A percentile compares a stretch with the other conserved stretches of the same genome.
These are phyloP conservation scores for Diplodia intermedia DNA, from an alignment of 2,329 filamentous ascomycete species.

Conservation along the genomic window DNA sequence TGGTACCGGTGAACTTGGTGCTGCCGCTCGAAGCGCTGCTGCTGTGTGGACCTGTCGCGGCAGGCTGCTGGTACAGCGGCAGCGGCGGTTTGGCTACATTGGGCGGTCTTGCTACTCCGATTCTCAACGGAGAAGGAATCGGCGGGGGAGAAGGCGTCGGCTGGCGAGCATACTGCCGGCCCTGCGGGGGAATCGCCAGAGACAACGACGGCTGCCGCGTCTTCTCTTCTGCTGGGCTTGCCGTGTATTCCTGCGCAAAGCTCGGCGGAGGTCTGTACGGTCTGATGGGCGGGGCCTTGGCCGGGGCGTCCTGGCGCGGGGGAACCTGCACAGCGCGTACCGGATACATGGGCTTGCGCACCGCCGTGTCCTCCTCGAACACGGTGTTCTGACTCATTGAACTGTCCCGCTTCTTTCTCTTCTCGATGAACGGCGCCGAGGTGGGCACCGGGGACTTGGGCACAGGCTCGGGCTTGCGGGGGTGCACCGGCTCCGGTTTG, in stretches of 20 bases:
- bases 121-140: constrained; percentile 35
- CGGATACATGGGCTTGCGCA: constrained; percentile 22
- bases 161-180: background rate
- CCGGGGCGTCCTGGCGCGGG: constrained; percentile 10
- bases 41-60: constrained; percentile 15
- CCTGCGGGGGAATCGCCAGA: constrained; percentile 17
- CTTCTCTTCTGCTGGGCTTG: background rate
- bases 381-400: constrained; percentile 46
- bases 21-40: constrained; percentile 28
- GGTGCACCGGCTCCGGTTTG: constrained; percentile 34
- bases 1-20: constrained; percentile 24
- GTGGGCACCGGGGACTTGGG: constrained; percentile 14
- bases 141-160: constrained; percentile 33
- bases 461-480: constrained; percentile 32
- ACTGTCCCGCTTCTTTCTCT: constrained; percentile 39
- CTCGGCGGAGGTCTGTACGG: constrained; percentile 20
- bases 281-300: background rate
- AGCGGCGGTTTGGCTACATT: constrained; percentile 10
- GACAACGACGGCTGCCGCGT: constrained; percentile 15
- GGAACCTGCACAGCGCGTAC: constrained; percentile 13
- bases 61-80: constrained; percentile 9
- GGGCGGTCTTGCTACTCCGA: constrained; percentile 5
- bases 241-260: constrained; percentile 13
- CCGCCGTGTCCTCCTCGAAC: constrained; percentile 44
- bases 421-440: constrained; percentile 13